These are phyloP conservation scores for Microbotryum scabiosae DNA, from an alignment of 1,284 basidiomycete genomes.

Conservation along the genomic window DNA sequence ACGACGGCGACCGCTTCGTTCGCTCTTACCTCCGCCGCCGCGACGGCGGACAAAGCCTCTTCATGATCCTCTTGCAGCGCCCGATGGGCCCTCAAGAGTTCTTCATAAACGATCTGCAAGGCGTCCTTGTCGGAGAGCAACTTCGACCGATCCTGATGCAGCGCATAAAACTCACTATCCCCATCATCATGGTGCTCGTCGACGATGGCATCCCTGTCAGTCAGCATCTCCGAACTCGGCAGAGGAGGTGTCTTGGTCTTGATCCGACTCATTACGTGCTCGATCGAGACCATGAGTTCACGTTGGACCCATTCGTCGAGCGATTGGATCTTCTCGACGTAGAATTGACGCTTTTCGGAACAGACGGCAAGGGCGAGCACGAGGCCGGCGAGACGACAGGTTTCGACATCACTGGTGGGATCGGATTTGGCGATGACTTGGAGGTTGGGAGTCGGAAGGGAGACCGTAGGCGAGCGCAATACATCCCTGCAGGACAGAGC, in stretches of 20 bases:
- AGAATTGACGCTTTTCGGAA: constrained; percentile 55
- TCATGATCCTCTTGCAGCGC: constrained; percentile 69
- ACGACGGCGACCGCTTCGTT: background rate
- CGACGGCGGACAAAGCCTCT: constrained; percentile 52
- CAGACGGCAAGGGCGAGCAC: constrained; percentile 85
- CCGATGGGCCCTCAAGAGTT: constrained; percentile 67
- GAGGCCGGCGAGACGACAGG: constrained; percentile 66
- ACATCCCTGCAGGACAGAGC: constrained; percentile 45
- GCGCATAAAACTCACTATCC: constrained; percentile 48
- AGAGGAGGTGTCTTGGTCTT: constrained; percentile 23
- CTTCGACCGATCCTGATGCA: constrained; percentile 67
- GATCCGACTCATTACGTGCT: constrained; percentile 71
- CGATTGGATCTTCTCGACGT: constrained; percentile 73
- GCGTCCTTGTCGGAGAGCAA: constrained; percentile 63
- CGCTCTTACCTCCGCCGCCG: constrained; percentile 40
- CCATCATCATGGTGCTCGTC: too few relatives aligned
- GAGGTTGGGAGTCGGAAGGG: constrained; percentile 68
- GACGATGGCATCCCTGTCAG: constrained; percentile 10
- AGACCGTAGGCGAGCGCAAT: constrained; percentile 55
- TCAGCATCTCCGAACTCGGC: background rate
- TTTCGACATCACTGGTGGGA: constrained; percentile 46
- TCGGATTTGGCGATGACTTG: constrained; percentile 72
- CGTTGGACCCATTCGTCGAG: constrained; percentile 71
- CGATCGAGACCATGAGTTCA: constrained; percentile 73
- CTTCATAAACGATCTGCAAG: constrained; percentile 37